phyloP scores from a whole-genome alignment of 768 basidiomycete genomes.

The Pholiota molesta region DNA sequence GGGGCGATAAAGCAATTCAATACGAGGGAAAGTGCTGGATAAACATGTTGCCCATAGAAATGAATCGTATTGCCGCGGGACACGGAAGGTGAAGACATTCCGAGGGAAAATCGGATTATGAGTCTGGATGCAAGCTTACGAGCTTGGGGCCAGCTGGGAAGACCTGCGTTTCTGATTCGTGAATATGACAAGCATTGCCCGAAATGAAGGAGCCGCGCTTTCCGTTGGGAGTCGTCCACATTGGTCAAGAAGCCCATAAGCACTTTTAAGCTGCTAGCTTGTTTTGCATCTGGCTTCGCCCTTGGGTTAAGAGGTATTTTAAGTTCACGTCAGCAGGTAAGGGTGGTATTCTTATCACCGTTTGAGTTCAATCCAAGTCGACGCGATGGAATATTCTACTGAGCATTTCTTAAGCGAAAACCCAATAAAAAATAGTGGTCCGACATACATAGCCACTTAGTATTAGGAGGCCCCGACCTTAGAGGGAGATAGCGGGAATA shows the following conservation, averaged over 20 bases:
- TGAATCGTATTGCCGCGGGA: constrained; percentile 7
- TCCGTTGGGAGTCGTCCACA: constrained; percentile 1
- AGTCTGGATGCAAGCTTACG: neutral
- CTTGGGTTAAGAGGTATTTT: constrained; percentile 1
- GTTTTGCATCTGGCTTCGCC: neutral
- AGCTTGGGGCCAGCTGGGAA: constrained; percentile 7
- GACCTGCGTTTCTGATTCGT: neutral
- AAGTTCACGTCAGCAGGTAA: constrained; percentile 5
- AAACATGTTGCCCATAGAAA: constrained; percentile 7
- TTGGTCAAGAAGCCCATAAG: constrained; percentile 6
- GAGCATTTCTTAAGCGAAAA: neutral
- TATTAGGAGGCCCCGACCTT: neutral
- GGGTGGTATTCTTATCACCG: constrained; percentile 1
- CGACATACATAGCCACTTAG: neutral
- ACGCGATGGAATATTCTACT: constrained; percentile 8
- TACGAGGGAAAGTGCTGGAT: constrained; percentile 10
- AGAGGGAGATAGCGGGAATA: neutral
- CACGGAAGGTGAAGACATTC: constrained; percentile 6
- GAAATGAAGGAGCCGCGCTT: constrained; percentile 12
- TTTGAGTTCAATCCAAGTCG: neutral
- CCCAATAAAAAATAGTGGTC: neutral
- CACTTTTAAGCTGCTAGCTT: constrained; percentile 4
- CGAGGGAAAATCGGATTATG: constrained; percentile 7
- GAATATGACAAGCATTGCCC: constrained; percentile 5
- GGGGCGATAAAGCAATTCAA: constrained; percentile 6